Evolutionary conservation across 805 yeast genomes (phyloP).

Genomic region (Saccharomycopsis amapae): DNA sequence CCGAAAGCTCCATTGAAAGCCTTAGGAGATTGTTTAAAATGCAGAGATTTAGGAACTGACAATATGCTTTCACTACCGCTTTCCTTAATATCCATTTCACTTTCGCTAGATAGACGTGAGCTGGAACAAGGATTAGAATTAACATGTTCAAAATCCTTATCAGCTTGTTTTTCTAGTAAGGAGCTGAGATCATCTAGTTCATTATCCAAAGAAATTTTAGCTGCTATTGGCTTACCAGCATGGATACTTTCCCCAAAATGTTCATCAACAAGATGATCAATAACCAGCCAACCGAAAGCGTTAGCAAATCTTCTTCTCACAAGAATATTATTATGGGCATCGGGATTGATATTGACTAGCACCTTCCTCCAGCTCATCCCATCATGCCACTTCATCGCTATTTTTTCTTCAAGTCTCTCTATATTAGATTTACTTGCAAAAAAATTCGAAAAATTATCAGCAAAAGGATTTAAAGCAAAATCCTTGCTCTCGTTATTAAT

Average conservation of each 20-base stretch:
- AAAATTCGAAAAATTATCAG: conserved; percentile 24
- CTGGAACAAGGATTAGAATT: too few relatives aligned
- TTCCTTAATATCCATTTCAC: not conserved
- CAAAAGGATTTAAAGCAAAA: conserved; percentile 10
- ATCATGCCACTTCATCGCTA: conserved; percentile 64
- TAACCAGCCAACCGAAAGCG: conserved; percentile 80
- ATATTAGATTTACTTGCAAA: conserved; percentile 23
- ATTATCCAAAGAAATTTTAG: not conserved
- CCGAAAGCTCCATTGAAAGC: too few relatives aligned
- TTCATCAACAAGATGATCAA: conserved; percentile 57
- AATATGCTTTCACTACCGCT: not conserved
- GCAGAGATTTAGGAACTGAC: conserved; percentile 4
- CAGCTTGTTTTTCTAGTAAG: not conserved
- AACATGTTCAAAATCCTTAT: too few relatives aligned
- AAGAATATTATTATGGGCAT: conserved; percentile 70
- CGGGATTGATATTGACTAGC: conserved; percentile 57
- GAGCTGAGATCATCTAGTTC: conserved; percentile 9
- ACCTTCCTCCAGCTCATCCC: conserved; percentile 69
- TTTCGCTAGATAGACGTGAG: not conserved
- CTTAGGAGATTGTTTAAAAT: conserved; percentile 6
- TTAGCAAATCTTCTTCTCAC: conserved; percentile 68
- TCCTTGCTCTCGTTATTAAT: not conserved
- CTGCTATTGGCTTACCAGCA: not conserved
- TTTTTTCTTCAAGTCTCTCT: conserved; percentile 51
- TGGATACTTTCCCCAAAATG: conserved; percentile 51